A percentile compares a stretch with the other conserved stretches of the same genome.
Evolutionary conservation across 2,329 filamentous ascomycete genomes (phyloP).

Genomic region (Knufia fluminis): DNA sequence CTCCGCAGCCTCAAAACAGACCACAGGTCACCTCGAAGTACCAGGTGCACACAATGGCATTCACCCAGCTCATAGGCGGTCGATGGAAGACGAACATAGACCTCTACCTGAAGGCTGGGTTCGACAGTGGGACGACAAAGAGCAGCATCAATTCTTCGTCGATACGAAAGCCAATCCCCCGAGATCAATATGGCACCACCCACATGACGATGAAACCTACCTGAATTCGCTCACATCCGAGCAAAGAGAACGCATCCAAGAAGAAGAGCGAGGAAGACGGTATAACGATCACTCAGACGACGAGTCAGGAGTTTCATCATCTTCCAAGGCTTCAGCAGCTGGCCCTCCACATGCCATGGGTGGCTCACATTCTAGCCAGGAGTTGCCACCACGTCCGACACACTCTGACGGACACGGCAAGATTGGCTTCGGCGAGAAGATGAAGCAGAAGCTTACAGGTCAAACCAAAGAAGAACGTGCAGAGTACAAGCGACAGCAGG

Average conservation of each 20-base stretch:
- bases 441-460: conserved; percentile 52
- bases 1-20: conserved; percentile 16
- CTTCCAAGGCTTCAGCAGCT: conserved; percentile 25
- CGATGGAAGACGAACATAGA: conserved; percentile 53
- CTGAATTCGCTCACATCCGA: conserved; percentile 39
- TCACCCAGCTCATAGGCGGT: conserved; percentile 42
- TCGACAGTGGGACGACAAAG: conserved; percentile 45
- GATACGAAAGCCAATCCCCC: conserved; percentile 47
- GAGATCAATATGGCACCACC: conserved; percentile 52
- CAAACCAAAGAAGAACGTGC: conserved; percentile 49
- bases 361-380: background rate
- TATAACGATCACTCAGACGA: conserved; percentile 32
- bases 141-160: conserved; percentile 54
- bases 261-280: conserved; percentile 25
- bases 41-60: conserved; percentile 41
- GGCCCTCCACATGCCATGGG: conserved; percentile 10
- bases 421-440: conserved; percentile 43
- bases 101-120: conserved; percentile 49
- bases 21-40: conserved; percentile 20
- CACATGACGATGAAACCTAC: conserved; percentile 50
- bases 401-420: conserved; percentile 20
- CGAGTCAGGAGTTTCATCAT: conserved; percentile 13
- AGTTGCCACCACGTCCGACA: conserved; percentile 16
- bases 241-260: conserved; percentile 41
- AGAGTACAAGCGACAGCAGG: conserved; percentile 37